Evolutionary conservation across 2,329 filamentous ascomycete species (phyloP), one percentile per base, ranked within the genome.

Genomic region (Westerdykella sp.): DNA sequence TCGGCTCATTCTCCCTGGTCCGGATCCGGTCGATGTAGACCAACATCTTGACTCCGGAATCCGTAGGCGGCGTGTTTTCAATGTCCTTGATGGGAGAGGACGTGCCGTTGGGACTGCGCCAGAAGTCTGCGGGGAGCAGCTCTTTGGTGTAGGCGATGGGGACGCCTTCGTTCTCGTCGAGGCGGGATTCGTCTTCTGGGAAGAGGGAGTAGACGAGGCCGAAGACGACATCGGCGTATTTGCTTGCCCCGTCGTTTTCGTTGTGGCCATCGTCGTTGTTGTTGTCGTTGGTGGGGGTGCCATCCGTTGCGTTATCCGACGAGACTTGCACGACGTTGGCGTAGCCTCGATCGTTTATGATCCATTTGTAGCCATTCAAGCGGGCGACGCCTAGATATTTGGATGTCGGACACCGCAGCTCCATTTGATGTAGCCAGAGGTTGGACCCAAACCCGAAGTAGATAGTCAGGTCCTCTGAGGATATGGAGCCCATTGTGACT

Each of bases 391-490:
- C 31, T 13, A 41, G 23, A 25, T 35, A 34, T 21, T 34, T 41
- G 4, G 21, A 31, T 28, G 23, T 35, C 14, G 31, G 28, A 16
- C 39, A 41, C n/a, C 39, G 80, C 37, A 60, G 52, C 4, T 54
- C 54, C 84, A 87, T 87, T 64, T 86, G 83, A 22, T 72, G 65
- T 1, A 74, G 73, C 61, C 80, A 84, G 45, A 87, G 74, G 62
- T 87, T 87, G 60, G 77, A 81, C 49, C 83, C 84, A 65, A 84
- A 87, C 55, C 78, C 84, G 59, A 87, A 85, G 70, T 85, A 85
- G 50, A 80, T 63, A 40, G 60, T 69, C 41, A 44, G 43, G 31
- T 34, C 16, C 13, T 14, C n/a, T 14, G 32, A 7, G 32, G 32
- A 18, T 9, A 18, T 35, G 32, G 32, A 15, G 32, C n/a, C n/a